Conservation (phyloP, 2,329 filamentous ascomycete species). For the Fusarium subtropicale region DNA sequence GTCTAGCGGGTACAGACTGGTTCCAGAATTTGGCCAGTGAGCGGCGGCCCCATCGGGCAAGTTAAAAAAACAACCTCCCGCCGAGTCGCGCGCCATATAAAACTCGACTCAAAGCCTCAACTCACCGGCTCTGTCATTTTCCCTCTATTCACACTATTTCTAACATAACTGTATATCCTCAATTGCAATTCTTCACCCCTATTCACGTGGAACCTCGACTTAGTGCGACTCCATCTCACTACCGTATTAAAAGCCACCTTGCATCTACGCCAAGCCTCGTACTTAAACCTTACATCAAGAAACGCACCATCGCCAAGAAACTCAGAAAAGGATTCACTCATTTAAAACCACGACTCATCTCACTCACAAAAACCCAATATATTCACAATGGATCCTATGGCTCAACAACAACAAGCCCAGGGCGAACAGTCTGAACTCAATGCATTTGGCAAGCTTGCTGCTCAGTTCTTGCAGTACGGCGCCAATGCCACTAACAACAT, state of each 20-base stretch:
- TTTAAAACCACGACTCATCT: not conserved
- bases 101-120: constrained; percentile 42
- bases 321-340: not conserved
- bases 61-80: constrained; percentile 33
- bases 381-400: constrained; percentile 41
- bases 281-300: not conserved
- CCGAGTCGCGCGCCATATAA: constrained; percentile 42
- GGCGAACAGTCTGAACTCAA: constrained; percentile 49
- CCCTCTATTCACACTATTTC: not conserved
- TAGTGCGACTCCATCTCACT: not conserved
- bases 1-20: constrained; percentile 16
- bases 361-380: not conserved
- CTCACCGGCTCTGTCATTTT: constrained; percentile 8
- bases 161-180: not conserved
- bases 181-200: not conserved
- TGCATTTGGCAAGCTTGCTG: constrained; percentile 49
- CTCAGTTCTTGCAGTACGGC: constrained; percentile 52
- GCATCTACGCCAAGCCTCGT: constrained; percentile 1
- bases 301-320: not conserved
- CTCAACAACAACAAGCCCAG: constrained; percentile 45
- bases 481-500: constrained; percentile 62
- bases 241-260: not conserved
- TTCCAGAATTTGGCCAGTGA: constrained; percentile 38
- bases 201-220: not conserved
- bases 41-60: constrained; percentile 37